These are phyloP conservation scores for Haplosporangium gracile DNA, from an alignment of 192 early-diverging fungal species.

Conservation along the genomic window DNA sequence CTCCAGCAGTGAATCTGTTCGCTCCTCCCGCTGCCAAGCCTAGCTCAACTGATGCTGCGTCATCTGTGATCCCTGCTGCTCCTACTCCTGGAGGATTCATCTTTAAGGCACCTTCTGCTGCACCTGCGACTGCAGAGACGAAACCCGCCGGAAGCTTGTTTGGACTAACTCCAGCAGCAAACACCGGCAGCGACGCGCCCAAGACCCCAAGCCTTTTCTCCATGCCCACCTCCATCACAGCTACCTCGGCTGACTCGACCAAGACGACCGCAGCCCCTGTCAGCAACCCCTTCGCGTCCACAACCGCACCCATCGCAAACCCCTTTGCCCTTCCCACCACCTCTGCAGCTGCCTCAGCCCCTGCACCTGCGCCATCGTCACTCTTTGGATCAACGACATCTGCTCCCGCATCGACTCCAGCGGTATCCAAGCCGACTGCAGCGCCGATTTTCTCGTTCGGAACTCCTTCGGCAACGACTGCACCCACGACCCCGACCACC, in stretches of 20 bases:
- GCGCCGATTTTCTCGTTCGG: constrained; percentile 21
- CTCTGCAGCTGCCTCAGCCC: background rate
- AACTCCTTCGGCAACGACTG: background rate
- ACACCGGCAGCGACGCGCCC: background rate
- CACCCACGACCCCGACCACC: constrained; percentile 3
- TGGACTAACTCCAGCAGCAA: background rate
- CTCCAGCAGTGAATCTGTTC: constrained; percentile 4
- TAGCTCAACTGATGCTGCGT: background rate
- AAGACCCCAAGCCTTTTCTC: background rate
- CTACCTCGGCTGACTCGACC: background rate
- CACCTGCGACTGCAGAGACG: background rate
- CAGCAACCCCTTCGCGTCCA: background rate
- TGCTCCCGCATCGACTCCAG: constrained; percentile 1
- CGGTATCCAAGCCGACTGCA: background rate
- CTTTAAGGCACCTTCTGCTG: background rate
- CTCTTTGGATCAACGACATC: background rate
- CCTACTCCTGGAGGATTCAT: background rate
- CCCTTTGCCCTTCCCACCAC: background rate
- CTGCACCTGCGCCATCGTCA: background rate
- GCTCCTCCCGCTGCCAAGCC: background rate
- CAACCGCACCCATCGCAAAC: background rate
- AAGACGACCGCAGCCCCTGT: background rate
- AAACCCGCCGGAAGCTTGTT: background rate
- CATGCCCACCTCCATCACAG: background rate
- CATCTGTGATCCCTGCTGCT: background rate